Evolutionary conservation across 2,329 filamentous ascomycete genomes (phyloP).

Genomic region (Curvularia hawaiiensis): DNA sequence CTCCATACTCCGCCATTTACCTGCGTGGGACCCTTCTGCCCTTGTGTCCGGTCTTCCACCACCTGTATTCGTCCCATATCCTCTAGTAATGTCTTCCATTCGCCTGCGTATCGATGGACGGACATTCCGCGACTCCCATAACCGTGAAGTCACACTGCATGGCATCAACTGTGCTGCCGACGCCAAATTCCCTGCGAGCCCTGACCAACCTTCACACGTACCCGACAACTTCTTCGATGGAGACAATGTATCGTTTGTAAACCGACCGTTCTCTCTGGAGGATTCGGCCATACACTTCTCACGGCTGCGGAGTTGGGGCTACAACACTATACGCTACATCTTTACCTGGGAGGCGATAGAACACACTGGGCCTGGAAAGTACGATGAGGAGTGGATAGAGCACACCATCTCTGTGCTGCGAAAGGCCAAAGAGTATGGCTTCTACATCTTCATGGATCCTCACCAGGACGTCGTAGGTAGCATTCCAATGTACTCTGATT

Average conservation of each 20-base stretch:
- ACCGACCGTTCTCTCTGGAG: conserved; percentile 79
- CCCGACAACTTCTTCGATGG: conserved; percentile 85
- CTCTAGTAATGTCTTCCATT: conserved; percentile 68
- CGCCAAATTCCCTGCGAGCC: conserved; percentile 83
- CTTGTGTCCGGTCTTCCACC: neutral
- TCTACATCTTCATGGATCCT: conserved; percentile 98
- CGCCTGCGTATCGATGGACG: conserved; percentile 84
- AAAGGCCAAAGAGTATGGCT: conserved; percentile 85
- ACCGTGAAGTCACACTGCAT: conserved; percentile 84
- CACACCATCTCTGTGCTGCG: conserved; percentile 87
- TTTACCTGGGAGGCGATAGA: conserved; percentile 99
- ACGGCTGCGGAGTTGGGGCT: conserved; percentile 84
- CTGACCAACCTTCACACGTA: conserved; percentile 81
- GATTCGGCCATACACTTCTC: conserved; percentile 88
- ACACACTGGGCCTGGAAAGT: conserved; percentile 84
- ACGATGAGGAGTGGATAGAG: conserved; percentile 91
- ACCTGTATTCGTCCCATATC: conserved; percentile 5
- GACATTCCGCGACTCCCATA: conserved; percentile 79
- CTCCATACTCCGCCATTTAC: conserved; percentile 5
- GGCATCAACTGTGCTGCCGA: conserved; percentile 95
- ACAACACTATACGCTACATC: conserved; percentile 94
- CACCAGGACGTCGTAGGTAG: conserved; percentile 89
- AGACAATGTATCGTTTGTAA: conserved; percentile 87
- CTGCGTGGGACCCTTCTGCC: neutral
- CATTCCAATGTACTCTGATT: conserved; percentile 3